These are phyloP conservation scores for Oxytropis ochrocephala DNA, from an alignment of 306 rosid species.

Conservation along the genomic window DNA sequence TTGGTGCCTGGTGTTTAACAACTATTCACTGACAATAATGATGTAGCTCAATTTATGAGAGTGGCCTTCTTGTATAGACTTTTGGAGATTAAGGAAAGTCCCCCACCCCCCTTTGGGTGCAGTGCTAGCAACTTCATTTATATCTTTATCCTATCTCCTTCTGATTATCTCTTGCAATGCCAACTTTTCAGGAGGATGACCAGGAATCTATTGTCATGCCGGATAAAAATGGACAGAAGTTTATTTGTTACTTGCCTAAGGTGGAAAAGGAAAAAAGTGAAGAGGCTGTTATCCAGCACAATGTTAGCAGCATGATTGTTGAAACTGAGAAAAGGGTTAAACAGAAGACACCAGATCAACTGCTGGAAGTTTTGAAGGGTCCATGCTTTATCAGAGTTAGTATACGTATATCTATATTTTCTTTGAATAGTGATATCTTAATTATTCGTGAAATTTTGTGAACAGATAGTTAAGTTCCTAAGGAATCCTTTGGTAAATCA, in stretches of 20 bases:
- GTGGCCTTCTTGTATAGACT: neutral
- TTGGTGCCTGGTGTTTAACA: neutral
- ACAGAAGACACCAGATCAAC: constrained; percentile 91
- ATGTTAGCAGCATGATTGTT: constrained; percentile 76
- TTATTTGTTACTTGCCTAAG: constrained; percentile 81
- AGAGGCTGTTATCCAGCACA: constrained; percentile 53
- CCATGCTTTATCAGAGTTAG: constrained; percentile 69
- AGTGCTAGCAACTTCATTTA: neutral
- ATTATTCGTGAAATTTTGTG: neutral
- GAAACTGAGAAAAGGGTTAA: constrained; percentile 73
- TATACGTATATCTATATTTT: constrained; percentile 14
- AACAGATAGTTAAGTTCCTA: neutral
- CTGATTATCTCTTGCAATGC: neutral
- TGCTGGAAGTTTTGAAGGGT: constrained; percentile 77
- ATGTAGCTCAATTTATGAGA: neutral
- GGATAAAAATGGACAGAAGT: constrained; percentile 60
- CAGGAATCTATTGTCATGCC: constrained; percentile 81
- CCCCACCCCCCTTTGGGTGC: neutral
- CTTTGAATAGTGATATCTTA: neutral
- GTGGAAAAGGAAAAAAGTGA: constrained; percentile 70
- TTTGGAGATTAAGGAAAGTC: neutral
- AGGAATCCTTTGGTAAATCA: neutral
- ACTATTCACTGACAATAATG: neutral
- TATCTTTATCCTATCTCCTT: neutral
- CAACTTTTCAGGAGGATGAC: constrained; percentile 59